Evolutionary conservation across 78 protist genomes (phyloP).

Genomic region (Monosiga brevicollis): DNA sequence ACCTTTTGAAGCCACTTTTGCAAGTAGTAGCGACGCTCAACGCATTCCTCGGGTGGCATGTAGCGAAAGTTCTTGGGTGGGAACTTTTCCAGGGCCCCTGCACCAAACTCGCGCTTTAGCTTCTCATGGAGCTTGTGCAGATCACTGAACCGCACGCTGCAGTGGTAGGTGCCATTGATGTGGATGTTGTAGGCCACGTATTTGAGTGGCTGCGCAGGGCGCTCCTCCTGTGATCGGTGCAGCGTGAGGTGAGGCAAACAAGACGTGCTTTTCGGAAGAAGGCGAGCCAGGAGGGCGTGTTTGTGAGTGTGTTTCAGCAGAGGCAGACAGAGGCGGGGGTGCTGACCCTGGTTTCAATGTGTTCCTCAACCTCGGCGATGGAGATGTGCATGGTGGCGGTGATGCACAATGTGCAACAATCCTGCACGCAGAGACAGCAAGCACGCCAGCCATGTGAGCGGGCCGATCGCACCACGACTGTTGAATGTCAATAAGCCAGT

Average conservation of each 20-base stretch:
- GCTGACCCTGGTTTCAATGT: not conserved
- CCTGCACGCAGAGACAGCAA: too few relatives aligned
- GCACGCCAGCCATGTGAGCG: too few relatives aligned
- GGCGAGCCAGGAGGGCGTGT: not conserved
- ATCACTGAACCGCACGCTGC: not conserved
- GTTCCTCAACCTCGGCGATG: not conserved
- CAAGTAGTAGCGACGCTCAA: not conserved
- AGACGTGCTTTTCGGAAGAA: not conserved
- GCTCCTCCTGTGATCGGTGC: not conserved
- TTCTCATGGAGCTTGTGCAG: not conserved
- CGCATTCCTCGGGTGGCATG: not conserved
- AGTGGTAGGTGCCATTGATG: not conserved
- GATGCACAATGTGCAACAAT: too few relatives aligned
- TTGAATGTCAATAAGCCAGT: too few relatives aligned
- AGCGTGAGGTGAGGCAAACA: not conserved
- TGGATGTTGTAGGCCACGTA: not conserved
- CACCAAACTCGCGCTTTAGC: not conserved
- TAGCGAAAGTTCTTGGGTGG: not conserved
- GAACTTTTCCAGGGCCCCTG: not conserved
- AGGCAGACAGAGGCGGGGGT: not conserved
- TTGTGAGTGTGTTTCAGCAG: not conserved
- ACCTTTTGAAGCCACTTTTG: not conserved
- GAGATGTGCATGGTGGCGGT: not conserved
- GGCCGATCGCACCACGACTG: too few relatives aligned
- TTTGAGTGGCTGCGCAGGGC: not conserved